Evolutionary conservation across 176 grass and related monocot species (phyloP).

Genomic region (Carex pumila): DNA sequence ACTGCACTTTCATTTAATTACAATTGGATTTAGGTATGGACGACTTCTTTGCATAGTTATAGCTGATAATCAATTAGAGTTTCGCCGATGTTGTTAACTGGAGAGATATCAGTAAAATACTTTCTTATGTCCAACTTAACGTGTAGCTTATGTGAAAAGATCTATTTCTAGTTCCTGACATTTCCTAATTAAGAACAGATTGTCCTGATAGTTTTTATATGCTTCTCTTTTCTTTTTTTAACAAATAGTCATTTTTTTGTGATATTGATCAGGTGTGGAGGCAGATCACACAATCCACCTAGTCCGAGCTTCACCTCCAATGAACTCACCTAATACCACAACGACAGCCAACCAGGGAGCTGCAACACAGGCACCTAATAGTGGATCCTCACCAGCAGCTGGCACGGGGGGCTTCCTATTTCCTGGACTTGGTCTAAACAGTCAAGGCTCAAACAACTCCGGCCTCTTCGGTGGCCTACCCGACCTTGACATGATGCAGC

Average conservation of each 20-base stretch:
- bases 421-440: conserved; percentile 55
- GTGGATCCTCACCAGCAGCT: conserved; percentile 28
- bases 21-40: neutral
- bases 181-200: neutral
- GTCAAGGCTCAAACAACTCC: conserved; percentile 27
- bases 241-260: neutral
- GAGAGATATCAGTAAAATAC: neutral
- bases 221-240: neutral
- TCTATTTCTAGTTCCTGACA: neutral
- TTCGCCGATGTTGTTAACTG: neutral
- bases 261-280: conserved; percentile 62
- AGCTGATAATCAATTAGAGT: neutral
- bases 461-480: conserved; percentile 51
- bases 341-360: conserved; percentile 36
- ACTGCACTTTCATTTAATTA: neutral
- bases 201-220: neutral
- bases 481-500: conserved; percentile 82
- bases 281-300: conserved; percentile 94
- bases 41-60: neutral
- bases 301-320: conserved; percentile 62
- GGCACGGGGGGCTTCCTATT: conserved; percentile 39
- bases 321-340: conserved; percentile 35
- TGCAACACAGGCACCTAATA: conserved; percentile 41
- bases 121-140: neutral
- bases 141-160: neutral